Evolutionary conservation across 2,329 filamentous ascomycete genomes (phyloP), one percentile per base, ranked within the genome.

Genomic region (Aspergillus hiratsukae): DNA sequence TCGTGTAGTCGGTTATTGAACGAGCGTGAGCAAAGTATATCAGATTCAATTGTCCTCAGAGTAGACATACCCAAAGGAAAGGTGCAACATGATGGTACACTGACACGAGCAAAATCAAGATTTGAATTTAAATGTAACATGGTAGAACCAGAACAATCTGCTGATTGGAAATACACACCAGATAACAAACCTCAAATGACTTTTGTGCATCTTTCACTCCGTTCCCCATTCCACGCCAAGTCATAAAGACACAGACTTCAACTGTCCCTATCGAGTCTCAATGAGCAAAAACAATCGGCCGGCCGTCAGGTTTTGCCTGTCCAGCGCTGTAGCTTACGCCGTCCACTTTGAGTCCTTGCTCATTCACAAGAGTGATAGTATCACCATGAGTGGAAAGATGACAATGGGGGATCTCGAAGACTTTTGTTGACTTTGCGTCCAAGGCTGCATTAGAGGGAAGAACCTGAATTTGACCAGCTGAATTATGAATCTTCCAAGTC

Each of bases 241-340:
- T 3, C 14, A 17, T 37, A 7, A 37, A 17, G 14, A 17, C 31
- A 17, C 31, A 3, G 5, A 14, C 11, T n/a, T 28, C 23, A 27
- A 21, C 8, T n/a, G 23, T 48, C 28, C 19, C 11, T 11, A 11
- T 9, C 41, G 23, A 45, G 28, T 40, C 46, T 29, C 14, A 27
- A 28, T 17, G 27, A 37, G 31, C 31, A 37, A 37, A 37, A 37
- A 37, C 31, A 37, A 37, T 37, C 1, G 31, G 31, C 14, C 17
- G 14, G 31, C 31, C 6, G 2, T 17, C 5, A 6, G 14, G 5
- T 17, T 17, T 37, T 37, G 14, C 55, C 21, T 54, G 55, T 29
- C 14, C 11, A 21, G 37, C 49, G 23, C 29, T 57, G 41, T 57
- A 57, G 23, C 55, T 57, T 5, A 57, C 55, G 4, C 55, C 55